Percentiles rank a stretch among this genome's conserved stretches.
Conservation (phyloP, 495 filamentous ascomycete genomes). For the Tricharina praecox region DNA sequence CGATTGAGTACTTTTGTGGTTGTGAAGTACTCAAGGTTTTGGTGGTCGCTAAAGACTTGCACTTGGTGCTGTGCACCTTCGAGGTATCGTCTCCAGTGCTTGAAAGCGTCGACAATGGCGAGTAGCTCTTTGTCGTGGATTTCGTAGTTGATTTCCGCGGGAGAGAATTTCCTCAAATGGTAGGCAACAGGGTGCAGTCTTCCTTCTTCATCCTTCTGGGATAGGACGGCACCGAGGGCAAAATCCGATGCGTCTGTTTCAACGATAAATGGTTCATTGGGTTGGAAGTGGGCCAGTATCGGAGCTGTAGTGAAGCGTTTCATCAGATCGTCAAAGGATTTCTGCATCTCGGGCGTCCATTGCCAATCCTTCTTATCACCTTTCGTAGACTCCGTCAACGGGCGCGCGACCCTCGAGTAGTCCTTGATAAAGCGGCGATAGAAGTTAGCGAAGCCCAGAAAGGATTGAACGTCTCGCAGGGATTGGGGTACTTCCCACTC, state of each 20-base stretch:
- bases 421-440: conserved; percentile 7
- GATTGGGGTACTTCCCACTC: conserved; percentile 8
- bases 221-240: conserved; percentile 1
- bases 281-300: background rate
- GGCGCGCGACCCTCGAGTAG: background rate
- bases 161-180: conserved; percentile 3
- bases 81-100: conserved; percentile 24
- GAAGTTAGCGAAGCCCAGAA: conserved; percentile 17
- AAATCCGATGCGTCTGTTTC: conserved; percentile 8
- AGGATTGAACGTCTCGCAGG: conserved; percentile 11
- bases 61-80: conserved; percentile 9
- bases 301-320: background rate
- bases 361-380: background rate
- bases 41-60: conserved; percentile 18
- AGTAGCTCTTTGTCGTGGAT: conserved; percentile 10
- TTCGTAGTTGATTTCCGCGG: conserved; percentile 11
- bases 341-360: background rate
- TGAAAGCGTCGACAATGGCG: conserved; percentile 14
- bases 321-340: background rate
- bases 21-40: conserved; percentile 24
- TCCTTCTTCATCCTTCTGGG: background rate
- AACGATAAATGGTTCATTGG: background rate
- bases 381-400: background rate
- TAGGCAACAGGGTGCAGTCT: conserved; percentile 8
- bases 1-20: conserved; percentile 6